A percentile compares a stretch with the other conserved stretches of the same genome.
Conservation (phyloP, 2,329 filamentous ascomycete species). For the Talaromyces sp. region DNA sequence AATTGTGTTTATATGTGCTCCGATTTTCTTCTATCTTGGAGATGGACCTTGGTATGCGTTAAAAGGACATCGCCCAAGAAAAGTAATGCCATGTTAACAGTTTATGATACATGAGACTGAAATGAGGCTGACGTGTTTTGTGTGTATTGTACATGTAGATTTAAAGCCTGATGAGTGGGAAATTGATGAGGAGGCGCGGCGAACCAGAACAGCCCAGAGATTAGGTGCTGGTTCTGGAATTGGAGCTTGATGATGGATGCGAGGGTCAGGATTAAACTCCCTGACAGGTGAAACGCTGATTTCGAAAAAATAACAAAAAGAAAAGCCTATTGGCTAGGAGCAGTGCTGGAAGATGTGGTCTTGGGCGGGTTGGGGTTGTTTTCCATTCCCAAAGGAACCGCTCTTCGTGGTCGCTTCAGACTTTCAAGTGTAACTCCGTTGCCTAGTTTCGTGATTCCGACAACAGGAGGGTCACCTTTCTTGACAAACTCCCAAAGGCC, state of each 20-base stretch:
- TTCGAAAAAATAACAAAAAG: neutral
- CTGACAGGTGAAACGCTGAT: neutral
- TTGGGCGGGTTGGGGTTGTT: conserved; percentile 24
- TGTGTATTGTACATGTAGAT: conserved; percentile 33
- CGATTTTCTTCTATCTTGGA: neutral
- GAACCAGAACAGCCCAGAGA: conserved; percentile 46
- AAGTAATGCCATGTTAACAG: neutral
- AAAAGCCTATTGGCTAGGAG: conserved; percentile 28
- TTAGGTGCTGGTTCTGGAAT: conserved; percentile 52
- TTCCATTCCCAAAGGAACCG: conserved; percentile 45
- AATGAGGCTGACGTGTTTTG: conserved; percentile 27
- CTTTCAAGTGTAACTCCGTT: conserved; percentile 76
- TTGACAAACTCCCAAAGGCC: conserved; percentile 80
- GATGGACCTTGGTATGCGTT: too few relatives aligned
- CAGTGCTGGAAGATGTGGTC: conserved; percentile 29
- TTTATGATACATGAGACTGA: conserved; percentile 10
- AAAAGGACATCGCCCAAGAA: neutral
- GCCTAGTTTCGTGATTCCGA: conserved; percentile 84
- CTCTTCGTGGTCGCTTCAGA: conserved; percentile 72
- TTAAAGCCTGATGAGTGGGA: conserved; percentile 30
- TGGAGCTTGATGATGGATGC: conserved; percentile 40
- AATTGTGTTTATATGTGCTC: conserved; percentile 1
- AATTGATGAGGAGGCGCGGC: conserved; percentile 33
- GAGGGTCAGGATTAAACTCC: neutral
- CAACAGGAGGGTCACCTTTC: conserved; percentile 82